These are phyloP conservation scores for Oryza rufipogon DNA, from an alignment of 176 grass and related monocot genomes.

Conservation along the genomic window DNA sequence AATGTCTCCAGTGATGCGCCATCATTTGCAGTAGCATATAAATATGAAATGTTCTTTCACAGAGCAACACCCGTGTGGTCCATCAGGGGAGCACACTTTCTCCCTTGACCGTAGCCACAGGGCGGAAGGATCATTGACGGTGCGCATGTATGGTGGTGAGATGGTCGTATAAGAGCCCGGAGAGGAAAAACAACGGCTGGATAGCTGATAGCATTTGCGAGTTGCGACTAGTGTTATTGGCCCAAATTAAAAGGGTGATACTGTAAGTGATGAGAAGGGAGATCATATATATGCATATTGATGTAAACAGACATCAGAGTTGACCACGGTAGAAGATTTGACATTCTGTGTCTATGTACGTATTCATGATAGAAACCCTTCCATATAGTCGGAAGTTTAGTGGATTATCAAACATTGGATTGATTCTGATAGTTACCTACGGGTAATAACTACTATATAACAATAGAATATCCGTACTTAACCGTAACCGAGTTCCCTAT, in stretches of 20 bases:
- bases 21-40: neutral
- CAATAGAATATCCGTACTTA: too few species aligned
- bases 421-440: neutral
- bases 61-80: neutral
- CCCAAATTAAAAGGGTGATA: neutral
- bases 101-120: neutral
- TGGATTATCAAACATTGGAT: neutral
- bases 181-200: neutral
- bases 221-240: neutral
- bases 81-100: neutral
- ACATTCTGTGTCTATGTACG: neutral
- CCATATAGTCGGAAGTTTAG: neutral
- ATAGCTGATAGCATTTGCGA: neutral
- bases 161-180: neutral
- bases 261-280: neutral
- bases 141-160: neutral
- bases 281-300: neutral
- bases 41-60: neutral
- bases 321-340: neutral
- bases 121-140: neutral
- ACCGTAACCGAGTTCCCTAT: too few species aligned
- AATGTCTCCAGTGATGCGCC: too few species aligned
- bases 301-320: neutral
- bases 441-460: too few species aligned
- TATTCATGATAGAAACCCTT: neutral